Percentiles rank a stretch among this genome's conserved stretches.
phyloP scores from a whole-genome alignment of 2,329 filamentous ascomycete genomes.

The Epichloe gansuensis region DNA sequence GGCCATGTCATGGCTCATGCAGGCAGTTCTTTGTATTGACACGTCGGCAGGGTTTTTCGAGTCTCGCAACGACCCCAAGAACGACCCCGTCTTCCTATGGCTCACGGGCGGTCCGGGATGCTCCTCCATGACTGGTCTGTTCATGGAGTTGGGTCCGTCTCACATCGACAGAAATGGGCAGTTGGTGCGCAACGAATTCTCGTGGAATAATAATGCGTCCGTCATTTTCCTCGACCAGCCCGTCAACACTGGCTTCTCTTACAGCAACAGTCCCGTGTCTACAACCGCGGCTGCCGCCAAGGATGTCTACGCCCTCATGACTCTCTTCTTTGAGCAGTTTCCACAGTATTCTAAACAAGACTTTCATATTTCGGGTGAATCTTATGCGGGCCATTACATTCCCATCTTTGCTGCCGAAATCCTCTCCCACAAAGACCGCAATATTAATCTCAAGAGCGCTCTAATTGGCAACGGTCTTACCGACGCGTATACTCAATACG shows the following conservation, averaged over 20 bases:
- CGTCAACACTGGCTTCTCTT: slow-evolving; percentile 96
- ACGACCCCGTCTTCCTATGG: slow-evolving; percentile 89
- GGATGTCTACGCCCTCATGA: slow-evolving; percentile 92
- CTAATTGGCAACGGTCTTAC: slow-evolving; percentile 95
- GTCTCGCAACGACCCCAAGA: slow-evolving; percentile 92
- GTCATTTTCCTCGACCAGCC: slow-evolving; percentile 99
- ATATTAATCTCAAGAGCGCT: slow-evolving; percentile 94
- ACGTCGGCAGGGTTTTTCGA: slow-evolving; percentile 80
- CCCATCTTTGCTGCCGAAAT: slow-evolving; percentile 88
- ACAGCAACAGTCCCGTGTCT: slow-evolving; percentile 78
- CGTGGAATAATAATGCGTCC: slow-evolving; percentile 95
- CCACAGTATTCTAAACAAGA: slow-evolving; percentile 87
- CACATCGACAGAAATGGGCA: slow-evolving; percentile 74
- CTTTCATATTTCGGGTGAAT: slow-evolving; percentile 97
- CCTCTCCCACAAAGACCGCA: slow-evolving; percentile 83
- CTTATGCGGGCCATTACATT: slow-evolving; percentile 91
- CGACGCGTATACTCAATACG: slow-evolving; percentile 86
- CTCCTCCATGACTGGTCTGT: slow-evolving; percentile 90
- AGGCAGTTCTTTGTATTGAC: too few species aligned
- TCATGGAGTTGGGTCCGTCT: slow-evolving; percentile 94
- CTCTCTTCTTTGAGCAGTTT: slow-evolving; percentile 98
- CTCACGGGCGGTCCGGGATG: slow-evolving; percentile 94
- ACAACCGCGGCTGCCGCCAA: slow-evolving; percentile 94
- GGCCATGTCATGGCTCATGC: neutral
- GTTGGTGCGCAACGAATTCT: slow-evolving; percentile 71